Evolutionary conservation across 2,329 filamentous ascomycete species (phyloP), one percentile per base, ranked within the genome.

Genomic region (Ophiostoma populinum): DNA sequence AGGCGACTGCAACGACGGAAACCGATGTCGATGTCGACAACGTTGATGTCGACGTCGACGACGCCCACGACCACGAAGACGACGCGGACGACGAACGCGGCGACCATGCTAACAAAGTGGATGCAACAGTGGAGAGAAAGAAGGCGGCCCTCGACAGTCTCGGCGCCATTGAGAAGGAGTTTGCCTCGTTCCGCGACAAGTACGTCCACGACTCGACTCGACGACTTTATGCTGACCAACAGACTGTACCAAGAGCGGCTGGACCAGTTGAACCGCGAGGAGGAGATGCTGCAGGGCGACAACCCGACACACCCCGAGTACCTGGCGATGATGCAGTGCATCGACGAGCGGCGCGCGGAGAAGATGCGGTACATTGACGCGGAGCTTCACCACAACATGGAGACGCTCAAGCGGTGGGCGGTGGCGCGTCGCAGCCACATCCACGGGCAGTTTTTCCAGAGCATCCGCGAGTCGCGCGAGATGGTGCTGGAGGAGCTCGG

Each of bases 221-320:
- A n/a, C n/a, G n/a, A n/a, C n/a, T n/a, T n/a, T n/a, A n/a, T n/a
- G n/a, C n/a, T n/a, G n/a, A n/a, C 11, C 24, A n/a, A 35, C 47
- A 92, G 85, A 44, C 67, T 94, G 27, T 90, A 86, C 54, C 82
- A 90, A 50, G 87, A 95, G 54, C 73, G 83, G 42, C 67, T 98
- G 16, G 76, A 80, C 34, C 75, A 81, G 48, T 63, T 92, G 37
- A 85, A 92, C 47, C 59, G 65, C 44, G 72, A 78, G 52, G 73
- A 78, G 48, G 65, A 63, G 21, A 73, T 74, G 52, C 56, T 78
- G 13, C 55, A 61, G 37, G 60, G 67, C 45, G 62, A 67, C 31
- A 63, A 61, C 36, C 72, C 72, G n/a, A 78, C 73, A n/a, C 90
- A 98, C 51, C 81, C 83, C 24, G 87, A 93, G 53, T 87, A 86